Conservation (phyloP, 768 basidiomycete species). For the Collybiopsis luxurians region DNA sequence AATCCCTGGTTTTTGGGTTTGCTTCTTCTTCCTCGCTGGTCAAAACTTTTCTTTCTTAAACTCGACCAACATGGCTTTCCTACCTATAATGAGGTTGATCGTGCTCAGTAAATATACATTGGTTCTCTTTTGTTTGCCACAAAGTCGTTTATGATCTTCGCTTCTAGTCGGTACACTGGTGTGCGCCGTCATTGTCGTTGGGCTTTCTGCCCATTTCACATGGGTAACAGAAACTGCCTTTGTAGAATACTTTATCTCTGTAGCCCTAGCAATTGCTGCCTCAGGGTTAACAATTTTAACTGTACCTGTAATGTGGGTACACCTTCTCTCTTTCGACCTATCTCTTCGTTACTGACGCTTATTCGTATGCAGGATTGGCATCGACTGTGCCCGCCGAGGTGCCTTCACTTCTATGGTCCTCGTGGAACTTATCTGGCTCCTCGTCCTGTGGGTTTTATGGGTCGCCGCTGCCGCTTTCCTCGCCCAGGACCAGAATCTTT, state of each 20-base stretch:
- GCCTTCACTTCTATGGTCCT: slow-evolving; percentile 12
- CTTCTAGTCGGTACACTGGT: slow-evolving; percentile 6
- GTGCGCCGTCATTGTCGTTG: slow-evolving; percentile 27
- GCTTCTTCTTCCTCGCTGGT: neutral
- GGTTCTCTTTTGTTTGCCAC: neutral
- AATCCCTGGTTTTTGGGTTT: no score
- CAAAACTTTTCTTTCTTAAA: neutral
- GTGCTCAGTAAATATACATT: slow-evolving; percentile 11
- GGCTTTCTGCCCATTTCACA: slow-evolving; percentile 11
- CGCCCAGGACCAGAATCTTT: neutral
- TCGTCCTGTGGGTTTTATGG: slow-evolving; percentile 12
- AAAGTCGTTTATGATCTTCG: neutral
- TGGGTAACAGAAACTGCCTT: slow-evolving; percentile 5
- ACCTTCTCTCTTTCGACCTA: neutral
- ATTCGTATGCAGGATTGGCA: slow-evolving; percentile 2
- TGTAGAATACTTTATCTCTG: slow-evolving; percentile 7
- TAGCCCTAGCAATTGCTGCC: slow-evolving; percentile 10
- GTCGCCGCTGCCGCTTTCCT: slow-evolving; percentile 5
- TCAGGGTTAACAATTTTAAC: slow-evolving; percentile 9
- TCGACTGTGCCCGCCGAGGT: slow-evolving; percentile 8
- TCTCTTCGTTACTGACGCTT: neutral
- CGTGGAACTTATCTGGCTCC: slow-evolving; percentile 9
- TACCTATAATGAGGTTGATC: slow-evolving; percentile 14
- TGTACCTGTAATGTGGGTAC: slow-evolving; percentile 9
- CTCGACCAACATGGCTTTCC: slow-evolving; percentile 12